These are phyloP conservation scores for Lotmaria passim DNA, from an alignment of 208 protist genomes.

Conservation along the genomic window DNA sequence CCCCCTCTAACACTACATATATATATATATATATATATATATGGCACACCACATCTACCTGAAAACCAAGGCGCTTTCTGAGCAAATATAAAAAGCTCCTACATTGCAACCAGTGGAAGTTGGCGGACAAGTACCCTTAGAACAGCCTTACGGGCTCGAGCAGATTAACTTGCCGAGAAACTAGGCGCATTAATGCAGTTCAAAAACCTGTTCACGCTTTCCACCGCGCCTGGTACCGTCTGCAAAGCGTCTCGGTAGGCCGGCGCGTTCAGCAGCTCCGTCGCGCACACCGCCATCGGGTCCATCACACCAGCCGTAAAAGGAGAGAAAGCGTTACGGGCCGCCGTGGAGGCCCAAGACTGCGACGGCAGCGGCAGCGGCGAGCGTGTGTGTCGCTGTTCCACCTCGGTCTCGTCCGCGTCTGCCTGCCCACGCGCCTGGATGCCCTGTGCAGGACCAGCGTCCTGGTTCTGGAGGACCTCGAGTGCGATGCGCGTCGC, in stretches of 20 bases:
- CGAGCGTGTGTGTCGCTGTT: not conserved
- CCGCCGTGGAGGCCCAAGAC: not conserved
- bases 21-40: too few species aligned
- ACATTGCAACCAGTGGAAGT: too few species aligned
- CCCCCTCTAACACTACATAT: too few species aligned
- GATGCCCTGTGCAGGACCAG: not conserved
- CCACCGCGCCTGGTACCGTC: slow-evolving; percentile 13
- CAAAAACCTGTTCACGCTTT: slow-evolving; percentile 21
- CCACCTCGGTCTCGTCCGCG: slow-evolving; percentile 11
- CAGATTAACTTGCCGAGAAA: not conserved
- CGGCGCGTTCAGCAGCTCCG: slow-evolving; percentile 44
- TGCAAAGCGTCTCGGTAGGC: slow-evolving; percentile 11
- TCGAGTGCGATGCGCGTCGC: slow-evolving; percentile 35
- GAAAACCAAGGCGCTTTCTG: too few species aligned
- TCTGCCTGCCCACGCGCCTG: not conserved
- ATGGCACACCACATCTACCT: too few species aligned
- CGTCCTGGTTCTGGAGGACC: slow-evolving; percentile 8
- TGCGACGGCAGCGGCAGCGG: not conserved
- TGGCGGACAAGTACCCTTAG: too few species aligned
- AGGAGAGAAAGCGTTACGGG: slow-evolving; percentile 15
- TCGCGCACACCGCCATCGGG: slow-evolving; percentile 53
- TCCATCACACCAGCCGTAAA: slow-evolving; percentile 80
- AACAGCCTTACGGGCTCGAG: too few species aligned
- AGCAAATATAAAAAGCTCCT: too few species aligned
- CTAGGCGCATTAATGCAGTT: not conserved